These are phyloP conservation scores for Lasiosphaeria miniovina DNA, from an alignment of 495 filamentous ascomycete species.

Conservation along the genomic window DNA sequence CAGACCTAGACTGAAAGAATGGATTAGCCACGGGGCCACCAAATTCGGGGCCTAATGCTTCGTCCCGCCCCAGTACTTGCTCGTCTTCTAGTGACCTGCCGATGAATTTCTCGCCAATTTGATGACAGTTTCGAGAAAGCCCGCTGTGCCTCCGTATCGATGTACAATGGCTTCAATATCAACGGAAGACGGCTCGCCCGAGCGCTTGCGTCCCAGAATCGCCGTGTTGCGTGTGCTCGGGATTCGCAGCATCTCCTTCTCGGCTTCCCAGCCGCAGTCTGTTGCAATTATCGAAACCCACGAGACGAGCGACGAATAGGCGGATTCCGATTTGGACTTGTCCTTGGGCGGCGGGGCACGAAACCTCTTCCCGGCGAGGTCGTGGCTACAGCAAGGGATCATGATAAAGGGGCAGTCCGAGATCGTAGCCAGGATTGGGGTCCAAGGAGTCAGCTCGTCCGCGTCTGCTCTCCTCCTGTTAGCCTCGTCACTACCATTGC, in stretches of 20 bases:
- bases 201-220: conserved; percentile 60
- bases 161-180: conserved; percentile 41
- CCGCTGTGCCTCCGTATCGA: conserved; percentile 52
- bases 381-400: conserved; percentile 93
- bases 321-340: conserved; percentile 48
- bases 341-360: conserved; percentile 63
- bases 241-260: conserved; percentile 78
- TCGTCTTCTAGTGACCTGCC: background rate
- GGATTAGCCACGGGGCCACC: background rate
- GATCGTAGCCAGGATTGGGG: conserved; percentile 77
- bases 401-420: conserved; percentile 77
- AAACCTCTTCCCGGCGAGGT: conserved; percentile 69
- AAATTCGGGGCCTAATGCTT: no score
- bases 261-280: conserved; percentile 70
- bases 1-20: conserved; percentile 44
- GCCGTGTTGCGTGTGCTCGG: conserved; percentile 86
- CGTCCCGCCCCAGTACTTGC: no score
- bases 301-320: conserved; percentile 70
- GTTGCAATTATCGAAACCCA: conserved; percentile 65
- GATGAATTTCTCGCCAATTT: conserved; percentile 43
- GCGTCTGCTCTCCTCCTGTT: conserved; percentile 49
- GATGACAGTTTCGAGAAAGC: conserved; percentile 53
- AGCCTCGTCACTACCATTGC: background rate
- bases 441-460: conserved; percentile 94
- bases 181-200: conserved; percentile 10